phyloP scores from a whole-genome alignment of 306 rosid genomes.

The Fragaria nilgerrensis region DNA sequence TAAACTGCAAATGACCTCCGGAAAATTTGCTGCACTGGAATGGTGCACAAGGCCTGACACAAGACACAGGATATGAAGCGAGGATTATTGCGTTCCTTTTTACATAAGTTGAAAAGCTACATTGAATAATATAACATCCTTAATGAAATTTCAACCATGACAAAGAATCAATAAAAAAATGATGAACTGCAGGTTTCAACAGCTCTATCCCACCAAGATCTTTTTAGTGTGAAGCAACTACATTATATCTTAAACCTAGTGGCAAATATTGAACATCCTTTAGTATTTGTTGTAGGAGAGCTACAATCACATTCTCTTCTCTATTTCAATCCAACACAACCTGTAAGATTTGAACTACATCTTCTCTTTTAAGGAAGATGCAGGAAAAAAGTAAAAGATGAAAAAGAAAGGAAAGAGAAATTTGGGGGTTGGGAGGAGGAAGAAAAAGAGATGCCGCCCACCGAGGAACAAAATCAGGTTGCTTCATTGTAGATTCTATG shows the following conservation, averaged over 20 bases:
- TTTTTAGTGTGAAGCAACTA: slow-evolving; percentile 42
- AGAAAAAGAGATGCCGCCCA: slow-evolving; percentile 38
- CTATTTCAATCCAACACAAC: slow-evolving; percentile 78
- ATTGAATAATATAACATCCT: slow-evolving; percentile 30
- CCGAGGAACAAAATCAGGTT: slow-evolving; percentile 62
- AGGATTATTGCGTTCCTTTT: neutral
- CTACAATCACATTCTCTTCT: slow-evolving; percentile 88
- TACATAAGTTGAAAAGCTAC: slow-evolving; percentile 8
- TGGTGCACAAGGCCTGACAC: neutral
- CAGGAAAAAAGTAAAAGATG: slow-evolving; percentile 20
- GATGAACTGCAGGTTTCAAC: slow-evolving; percentile 70
- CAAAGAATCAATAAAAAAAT: slow-evolving; percentile 86
- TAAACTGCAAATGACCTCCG: neutral
- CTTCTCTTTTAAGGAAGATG: slow-evolving; percentile 59
- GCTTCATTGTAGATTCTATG: slow-evolving; percentile 52
- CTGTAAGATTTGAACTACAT: slow-evolving; percentile 52
- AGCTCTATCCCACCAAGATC: slow-evolving; percentile 72
- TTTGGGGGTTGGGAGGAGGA: slow-evolving; percentile 45
- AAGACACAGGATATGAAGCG: neutral
- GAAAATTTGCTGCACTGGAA: neutral
- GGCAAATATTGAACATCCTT: slow-evolving; percentile 89
- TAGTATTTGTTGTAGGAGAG: slow-evolving; percentile 72
- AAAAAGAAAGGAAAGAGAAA: slow-evolving; percentile 2
- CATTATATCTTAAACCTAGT: slow-evolving; percentile 76
- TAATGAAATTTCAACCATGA: slow-evolving; percentile 54